Base-by-base conservation (phyloP, 164 flowering plant species). In the Kalanchoe fedtschenkoi region DNA sequence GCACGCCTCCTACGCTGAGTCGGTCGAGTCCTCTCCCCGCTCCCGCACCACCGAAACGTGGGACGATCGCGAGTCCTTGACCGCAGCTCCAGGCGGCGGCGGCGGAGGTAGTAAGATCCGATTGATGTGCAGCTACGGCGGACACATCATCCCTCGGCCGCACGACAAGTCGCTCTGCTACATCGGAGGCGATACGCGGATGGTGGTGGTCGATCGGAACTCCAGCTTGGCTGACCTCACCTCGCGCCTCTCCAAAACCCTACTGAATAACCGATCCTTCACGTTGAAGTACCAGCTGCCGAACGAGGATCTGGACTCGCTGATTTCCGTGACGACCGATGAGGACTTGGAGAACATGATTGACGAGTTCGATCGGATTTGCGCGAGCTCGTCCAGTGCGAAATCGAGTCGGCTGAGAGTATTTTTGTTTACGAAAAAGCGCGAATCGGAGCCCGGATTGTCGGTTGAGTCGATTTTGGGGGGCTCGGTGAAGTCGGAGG, bases 331-430 rank as follows among this genome's bases (percentile, higher is more conserved):
- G 60, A 75, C 96, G 35, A 84, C 88, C 58, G 96, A 89, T 44
- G 96, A 92, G 41, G 98, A 92, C 68, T 79, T 92, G 2, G 96
- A 92, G 32, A 92, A 92, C 80, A 89, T 92, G 98, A 75, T 92
- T 67, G 96, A 92, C 8, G 98, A 92, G 68, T 87, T 87, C 70
- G 98, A 92, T 60, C 89, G 98, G 4, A 71, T 73, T 33, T 21
- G 70, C 17, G 0, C 68, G 35, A 46, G 61, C 51, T 11, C 44
- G 38, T 44, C 74, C 17, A 38, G 80, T 16, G 15, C 30, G 15
- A 75, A 75, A 34, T 69, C 83, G 14, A 73, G 75, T 9, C 71
- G 83, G 16, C 59, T 82, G n/a, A 70, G 86, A 0, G 62, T 85
- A 21, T 85, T 85, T 58, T 63, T 83, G 39, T 83, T 83, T 46